Base-by-base conservation (phyloP, 306 rosid genomes). In the Cajanus cajan region DNA sequence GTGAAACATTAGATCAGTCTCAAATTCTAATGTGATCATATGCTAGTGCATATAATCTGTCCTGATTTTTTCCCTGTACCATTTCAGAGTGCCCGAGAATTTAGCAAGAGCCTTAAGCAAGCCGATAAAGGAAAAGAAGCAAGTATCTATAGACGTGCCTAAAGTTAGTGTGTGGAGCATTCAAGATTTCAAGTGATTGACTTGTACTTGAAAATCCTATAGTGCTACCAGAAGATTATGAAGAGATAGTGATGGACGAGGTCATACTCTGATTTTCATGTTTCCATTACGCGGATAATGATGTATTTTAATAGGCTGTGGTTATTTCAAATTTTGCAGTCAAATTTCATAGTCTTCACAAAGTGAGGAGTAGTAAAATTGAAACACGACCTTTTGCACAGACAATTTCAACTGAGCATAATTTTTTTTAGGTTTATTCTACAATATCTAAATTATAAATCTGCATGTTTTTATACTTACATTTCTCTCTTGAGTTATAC, bases 61-160 rank as follows among this genome's bases (percentile, higher is more conserved):
- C 70, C 67, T 74, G 45, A 51, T 71, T 66, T 52, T 34, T 84
- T 36, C 39, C 8, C 58, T 71, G 28, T 62, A 39, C 75, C 59
- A 71, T 74, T 78, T 16, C 96, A 94, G 98, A 86, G 84, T 70
- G 92, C 97, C 54, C 86, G 80, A 44, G 97, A 90, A 82, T 86
- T 94, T 33, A 81, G 86, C 7, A 88, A 88, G 87, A 87, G 79
- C 68, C 84, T 90, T 79, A 79, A 83, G 80, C 88, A 74, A 80
- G 88, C 82, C 21, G 89, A 85, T 50, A 87, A 84, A 82, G 88
- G 83, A 78, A 80, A 85, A 80, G 91, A 88, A 80, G 64, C 82
- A 70, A 52, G 58, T 72, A 28, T 71, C 44, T 80, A 79, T 5
- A 77, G 82, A 41, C 79, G 82, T 52, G 82, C 82, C 73, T 82